Evolutionary conservation across 768 basidiomycete species (phyloP).

Genomic region (Suillus paluster): DNA sequence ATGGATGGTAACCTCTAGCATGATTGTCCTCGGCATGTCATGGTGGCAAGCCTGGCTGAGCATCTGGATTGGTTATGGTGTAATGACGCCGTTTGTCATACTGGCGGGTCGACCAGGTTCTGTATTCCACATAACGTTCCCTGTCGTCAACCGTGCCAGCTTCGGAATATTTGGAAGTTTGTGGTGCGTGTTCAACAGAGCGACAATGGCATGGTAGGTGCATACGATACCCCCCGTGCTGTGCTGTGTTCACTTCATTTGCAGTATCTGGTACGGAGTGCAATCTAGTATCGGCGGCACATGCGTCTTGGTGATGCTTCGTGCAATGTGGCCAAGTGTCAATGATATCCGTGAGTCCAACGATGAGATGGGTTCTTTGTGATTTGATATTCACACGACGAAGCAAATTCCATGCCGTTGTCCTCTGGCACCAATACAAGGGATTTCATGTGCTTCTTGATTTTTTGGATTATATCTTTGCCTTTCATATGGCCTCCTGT

Average conservation of each 20-base stretch:
- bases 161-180: slow-evolving; percentile 74
- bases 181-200: slow-evolving; percentile 75
- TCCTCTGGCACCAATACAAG: slow-evolving; percentile 69
- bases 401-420: slow-evolving; percentile 65
- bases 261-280: slow-evolving; percentile 70
- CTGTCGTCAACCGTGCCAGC: slow-evolving; percentile 65
- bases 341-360: slow-evolving; percentile 56
- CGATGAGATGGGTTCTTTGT: neutral
- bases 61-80: slow-evolving; percentile 62
- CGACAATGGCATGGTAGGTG: slow-evolving; percentile 64
- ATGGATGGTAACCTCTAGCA: slow-evolving; percentile 72
- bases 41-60: slow-evolving; percentile 85
- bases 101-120: slow-evolving; percentile 75
- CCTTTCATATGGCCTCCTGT: slow-evolving; percentile 80
- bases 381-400: neutral
- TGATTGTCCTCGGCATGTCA: slow-evolving; percentile 66
- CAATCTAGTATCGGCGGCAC: slow-evolving; percentile 76
- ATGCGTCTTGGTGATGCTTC: slow-evolving; percentile 69
- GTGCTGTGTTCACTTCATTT: slow-evolving; percentile 9
- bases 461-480: slow-evolving; percentile 78
- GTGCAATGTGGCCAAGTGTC: slow-evolving; percentile 71
- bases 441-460: slow-evolving; percentile 77
- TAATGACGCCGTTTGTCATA: slow-evolving; percentile 68
- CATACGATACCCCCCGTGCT: slow-evolving; percentile 19
- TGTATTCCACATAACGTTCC: slow-evolving; percentile 70